phyloP scores from a whole-genome alignment of 495 filamentous ascomycete genomes.

The Oleoguttula mirabilis region DNA sequence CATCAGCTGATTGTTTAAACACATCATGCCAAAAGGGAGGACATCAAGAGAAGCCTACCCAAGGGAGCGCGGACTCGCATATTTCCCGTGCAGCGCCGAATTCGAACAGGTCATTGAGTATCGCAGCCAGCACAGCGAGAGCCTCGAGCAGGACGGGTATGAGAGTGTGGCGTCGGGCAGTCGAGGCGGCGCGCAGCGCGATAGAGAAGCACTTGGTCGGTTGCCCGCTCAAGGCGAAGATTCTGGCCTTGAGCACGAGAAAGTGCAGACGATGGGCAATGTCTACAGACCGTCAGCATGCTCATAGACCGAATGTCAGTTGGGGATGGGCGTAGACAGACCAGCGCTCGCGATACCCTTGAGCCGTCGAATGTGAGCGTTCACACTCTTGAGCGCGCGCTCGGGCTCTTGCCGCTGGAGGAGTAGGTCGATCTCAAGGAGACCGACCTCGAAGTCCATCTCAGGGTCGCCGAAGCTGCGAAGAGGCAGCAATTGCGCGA shows the following conservation, averaged over 20 bases:
- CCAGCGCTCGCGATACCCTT: slow-evolving; percentile 33
- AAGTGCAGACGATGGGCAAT: slow-evolving; percentile 61
- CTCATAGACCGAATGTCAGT: not conserved
- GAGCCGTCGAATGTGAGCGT: slow-evolving; percentile 50
- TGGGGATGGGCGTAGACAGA: not conserved
- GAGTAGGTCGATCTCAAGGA: slow-evolving; percentile 59
- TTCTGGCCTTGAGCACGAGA: slow-evolving; percentile 60
- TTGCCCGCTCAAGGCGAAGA: slow-evolving; percentile 57
- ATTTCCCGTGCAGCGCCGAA: slow-evolving; percentile 58
- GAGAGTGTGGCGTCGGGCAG: slow-evolving; percentile 59
- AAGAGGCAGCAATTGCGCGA: slow-evolving; percentile 11
- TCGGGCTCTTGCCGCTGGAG: slow-evolving; percentile 50
- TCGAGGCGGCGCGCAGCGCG: slow-evolving; percentile 64
- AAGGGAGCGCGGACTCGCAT: slow-evolving; percentile 65
- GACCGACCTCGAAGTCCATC: slow-evolving; percentile 54
- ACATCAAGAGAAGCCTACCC: slow-evolving; percentile 28
- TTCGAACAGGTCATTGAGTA: slow-evolving; percentile 61
- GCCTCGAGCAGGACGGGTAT: slow-evolving; percentile 68
- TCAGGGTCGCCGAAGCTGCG: slow-evolving; percentile 45
- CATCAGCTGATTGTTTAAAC: slow-evolving; percentile 1
- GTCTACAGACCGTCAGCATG: slow-evolving; percentile 39
- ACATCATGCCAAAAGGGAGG: not conserved
- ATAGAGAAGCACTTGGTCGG: slow-evolving; percentile 75
- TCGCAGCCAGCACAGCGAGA: slow-evolving; percentile 52
- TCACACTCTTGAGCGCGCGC: slow-evolving; percentile 54